phyloP scores from a whole-genome alignment of 2,329 filamentous ascomycete genomes.

The Aspergillus uvarum region DNA sequence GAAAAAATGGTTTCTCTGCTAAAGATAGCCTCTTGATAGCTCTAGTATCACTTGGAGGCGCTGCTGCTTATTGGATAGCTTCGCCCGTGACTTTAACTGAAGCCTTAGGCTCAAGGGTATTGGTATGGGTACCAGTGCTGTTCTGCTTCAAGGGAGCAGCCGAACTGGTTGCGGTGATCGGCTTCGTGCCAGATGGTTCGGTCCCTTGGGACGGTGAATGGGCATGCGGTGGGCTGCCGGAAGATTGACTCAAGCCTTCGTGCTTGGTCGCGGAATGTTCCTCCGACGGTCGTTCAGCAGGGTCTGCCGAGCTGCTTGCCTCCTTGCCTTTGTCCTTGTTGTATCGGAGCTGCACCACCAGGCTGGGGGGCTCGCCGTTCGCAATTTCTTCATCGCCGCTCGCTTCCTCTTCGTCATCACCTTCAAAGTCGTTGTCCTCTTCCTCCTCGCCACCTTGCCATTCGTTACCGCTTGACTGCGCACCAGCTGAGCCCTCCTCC shows the following conservation, averaged over 20 bases:
- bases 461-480: constrained; percentile 62
- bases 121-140: not conserved
- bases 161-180: not conserved
- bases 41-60: not conserved
- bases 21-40: not conserved
- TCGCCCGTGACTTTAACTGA: not conserved
- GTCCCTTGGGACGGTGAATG: constrained; percentile 10
- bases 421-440: constrained; percentile 66
- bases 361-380: constrained; percentile 56
- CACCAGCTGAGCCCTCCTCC: constrained; percentile 65
- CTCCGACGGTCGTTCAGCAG: constrained; percentile 14
- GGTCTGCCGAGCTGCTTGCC: constrained; percentile 17
- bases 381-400: constrained; percentile 49
- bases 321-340: constrained; percentile 35
- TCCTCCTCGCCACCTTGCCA: constrained; percentile 76
- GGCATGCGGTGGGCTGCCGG: not conserved
- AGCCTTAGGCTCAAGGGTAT: not conserved
- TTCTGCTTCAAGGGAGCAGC: not conserved
- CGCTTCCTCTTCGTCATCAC: constrained; percentile 45
- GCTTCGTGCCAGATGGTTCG: not conserved
- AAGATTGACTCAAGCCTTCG: constrained; percentile 13
- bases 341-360: constrained; percentile 71
- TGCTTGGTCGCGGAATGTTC: constrained; percentile 13
- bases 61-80: not conserved
- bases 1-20: not conserved